Evolutionary conservation across 768 basidiomycete species (phyloP), one percentile per base, ranked within the genome.

Genomic region (Mycena leptocephala): DNA sequence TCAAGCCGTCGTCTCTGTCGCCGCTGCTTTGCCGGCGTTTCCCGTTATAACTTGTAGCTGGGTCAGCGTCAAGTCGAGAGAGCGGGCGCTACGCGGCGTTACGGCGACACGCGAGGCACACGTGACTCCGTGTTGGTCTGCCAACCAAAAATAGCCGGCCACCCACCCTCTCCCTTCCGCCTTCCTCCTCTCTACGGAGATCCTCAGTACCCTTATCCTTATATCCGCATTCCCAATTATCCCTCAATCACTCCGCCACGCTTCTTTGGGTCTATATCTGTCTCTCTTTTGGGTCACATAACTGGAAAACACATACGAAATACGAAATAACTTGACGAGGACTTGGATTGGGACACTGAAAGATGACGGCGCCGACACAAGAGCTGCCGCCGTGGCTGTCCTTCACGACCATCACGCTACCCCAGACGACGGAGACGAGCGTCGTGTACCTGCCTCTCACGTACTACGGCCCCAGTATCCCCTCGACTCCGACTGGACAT

Each of bases 391-490:
- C 95, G 37, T 96, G 95, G 95, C 86, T 95, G 76, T 91, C 94
- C 2, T 86, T 89, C 37, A 87, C 91, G 22, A 84, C 91, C 35
- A 81, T 92, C 59, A 91, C 91, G 9, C 84, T 84, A 26, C 88
- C 90, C 39, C 79, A 92, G 69, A 86, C 90, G 61, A 95, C 93
- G 16, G 86, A 88, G 53, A 92, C 91, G 30, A 88, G 85, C 37
- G 85, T 93, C 13, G 79, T 95, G 32, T 91, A 89, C 78, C 81
- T 96, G 63, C 94, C 95, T 48, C 85, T 95, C 78, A 96, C 95
- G 0, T 96, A 96, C 84, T 95, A 90, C 78, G 95, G 95, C 35
- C 95, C 95, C 67, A 93, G 93, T 83, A 95, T 96, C 79, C 95
- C 35, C 86, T 96, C 35, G 93, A 91, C 56, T 84, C 92, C 37